Evolutionary conservation across 208 protist genomes (phyloP), one percentile per base, ranked within the genome.

Genomic region (Trypanosoma vivax): DNA sequence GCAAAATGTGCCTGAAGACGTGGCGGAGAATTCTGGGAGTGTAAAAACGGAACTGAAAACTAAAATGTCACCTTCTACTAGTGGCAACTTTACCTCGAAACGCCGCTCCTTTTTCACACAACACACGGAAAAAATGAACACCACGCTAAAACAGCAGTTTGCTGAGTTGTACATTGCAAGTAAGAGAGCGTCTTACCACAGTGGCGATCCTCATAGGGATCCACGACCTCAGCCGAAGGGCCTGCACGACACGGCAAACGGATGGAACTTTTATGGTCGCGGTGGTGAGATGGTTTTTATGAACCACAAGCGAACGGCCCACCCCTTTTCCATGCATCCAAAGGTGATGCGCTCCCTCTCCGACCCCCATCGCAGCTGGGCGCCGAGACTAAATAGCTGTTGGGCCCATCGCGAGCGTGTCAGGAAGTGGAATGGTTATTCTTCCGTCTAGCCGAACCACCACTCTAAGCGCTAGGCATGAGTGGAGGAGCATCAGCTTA

Each of bases 351-450:
- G 83, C 1, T 49, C 70, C 3, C 45, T 81, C 9, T 65, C 67
- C 23, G 72, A 94, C 50, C 83, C 88, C 24, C 86, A 87, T 59
- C 75, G 88, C 16, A 70, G 82, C 7, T 94, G 88, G 84, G 84
- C 58, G 54, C 76, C 72, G 24, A 52, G 60, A 25, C 67, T 72
- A 35, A 94, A 90, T 79, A 94, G 83, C 58, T 79, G 58, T 27
- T 64, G 79, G 19, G 88, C 72, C 9, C 88, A 94, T 58, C 68
- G 70, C 45, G 87, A 91, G 61, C 80, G 83, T 29, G 83, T 94
- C 11, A 55, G 70, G 30, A 94, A 94, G 70, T 94, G 87, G 87
- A 94, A 91, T 43, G 77, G 79, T 2, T 60, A 76, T 24, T 89
- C 79, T 46, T 59, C 80, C 14, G 83, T 91, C 2, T 94, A 65